phyloP scores from a whole-genome alignment of 306 rosid genomes.

The Rosa lucieae region DNA sequence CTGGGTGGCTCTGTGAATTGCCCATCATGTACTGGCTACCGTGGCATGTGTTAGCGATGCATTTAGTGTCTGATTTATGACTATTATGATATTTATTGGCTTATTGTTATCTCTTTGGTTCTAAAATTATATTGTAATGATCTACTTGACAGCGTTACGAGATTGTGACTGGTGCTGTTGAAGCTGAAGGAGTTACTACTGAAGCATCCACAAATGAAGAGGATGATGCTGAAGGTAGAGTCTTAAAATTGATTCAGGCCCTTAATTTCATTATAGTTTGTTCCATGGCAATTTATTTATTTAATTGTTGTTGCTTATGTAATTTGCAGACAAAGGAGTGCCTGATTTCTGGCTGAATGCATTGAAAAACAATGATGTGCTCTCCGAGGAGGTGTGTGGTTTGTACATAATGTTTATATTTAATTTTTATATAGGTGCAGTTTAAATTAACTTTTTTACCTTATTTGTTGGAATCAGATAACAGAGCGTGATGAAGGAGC shows the following conservation, averaged over 20 bases:
- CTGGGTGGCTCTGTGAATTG: not conserved
- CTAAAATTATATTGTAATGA: not conserved
- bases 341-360: conserved; percentile 92
- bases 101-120: not conserved
- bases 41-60: not conserved
- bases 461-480: conserved; percentile 43
- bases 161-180: conserved; percentile 71
- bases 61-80: not conserved
- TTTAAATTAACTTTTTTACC: conserved; percentile 3
- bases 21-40: not conserved
- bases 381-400: conserved; percentile 75
- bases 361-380: conserved; percentile 83
- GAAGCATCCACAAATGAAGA: conserved; percentile 45
- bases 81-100: not conserved
- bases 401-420: not conserved
- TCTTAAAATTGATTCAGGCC: not conserved
- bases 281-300: not conserved
- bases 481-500: conserved; percentile 94
- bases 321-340: conserved; percentile 71
- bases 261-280: not conserved
- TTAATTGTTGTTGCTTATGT: conserved; percentile 7
- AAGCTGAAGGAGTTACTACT: conserved; percentile 55
- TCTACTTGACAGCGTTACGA: conserved; percentile 58
- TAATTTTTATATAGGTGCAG: conserved; percentile 3
- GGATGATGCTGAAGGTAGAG: conserved; percentile 49